These are phyloP conservation scores for Rhodotorula sp. DNA, from an alignment of 1,284 basidiomycete genomes.

Conservation along the genomic window DNA sequence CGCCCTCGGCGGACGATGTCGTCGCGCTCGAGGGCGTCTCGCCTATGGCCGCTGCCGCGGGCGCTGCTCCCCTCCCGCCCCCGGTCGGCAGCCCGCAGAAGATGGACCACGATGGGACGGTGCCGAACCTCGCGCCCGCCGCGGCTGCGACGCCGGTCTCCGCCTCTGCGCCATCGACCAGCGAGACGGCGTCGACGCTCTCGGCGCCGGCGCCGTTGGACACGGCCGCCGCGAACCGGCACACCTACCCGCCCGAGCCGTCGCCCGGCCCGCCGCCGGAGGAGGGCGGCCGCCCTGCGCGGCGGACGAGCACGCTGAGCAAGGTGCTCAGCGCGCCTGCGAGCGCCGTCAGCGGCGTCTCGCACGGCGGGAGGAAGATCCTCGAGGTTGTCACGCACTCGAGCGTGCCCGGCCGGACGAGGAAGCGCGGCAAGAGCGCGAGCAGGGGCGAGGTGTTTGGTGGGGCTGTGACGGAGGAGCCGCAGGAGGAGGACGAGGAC, in stretches of 20 bases:
- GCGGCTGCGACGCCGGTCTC: neutral
- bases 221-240: neutral
- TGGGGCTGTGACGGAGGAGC: conserved; percentile 16
- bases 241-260: conserved; percentile 38
- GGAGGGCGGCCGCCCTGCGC: neutral
- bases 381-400: conserved; percentile 34
- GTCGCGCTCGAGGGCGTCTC: neutral
- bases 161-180: neutral
- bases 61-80: neutral
- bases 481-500: conserved; percentile 46
- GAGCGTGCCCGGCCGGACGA: neutral
- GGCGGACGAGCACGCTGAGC: conserved; percentile 18
- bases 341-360: conserved; percentile 2
- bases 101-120: conserved; percentile 8
- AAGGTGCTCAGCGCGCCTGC: conserved; percentile 17
- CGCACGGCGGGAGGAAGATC: conserved; percentile 25
- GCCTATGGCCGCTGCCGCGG: neutral
- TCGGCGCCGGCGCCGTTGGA: neutral
- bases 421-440: conserved; percentile 1
- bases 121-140: neutral
- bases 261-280: conserved; percentile 9
- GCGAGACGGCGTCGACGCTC: neutral
- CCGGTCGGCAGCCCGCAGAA: neutral
- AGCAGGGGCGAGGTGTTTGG: conserved; percentile 2
- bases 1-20: neutral